phyloP scores from a whole-genome alignment of 139 green algal genomes.

The Coelastrella sp. region DNA sequence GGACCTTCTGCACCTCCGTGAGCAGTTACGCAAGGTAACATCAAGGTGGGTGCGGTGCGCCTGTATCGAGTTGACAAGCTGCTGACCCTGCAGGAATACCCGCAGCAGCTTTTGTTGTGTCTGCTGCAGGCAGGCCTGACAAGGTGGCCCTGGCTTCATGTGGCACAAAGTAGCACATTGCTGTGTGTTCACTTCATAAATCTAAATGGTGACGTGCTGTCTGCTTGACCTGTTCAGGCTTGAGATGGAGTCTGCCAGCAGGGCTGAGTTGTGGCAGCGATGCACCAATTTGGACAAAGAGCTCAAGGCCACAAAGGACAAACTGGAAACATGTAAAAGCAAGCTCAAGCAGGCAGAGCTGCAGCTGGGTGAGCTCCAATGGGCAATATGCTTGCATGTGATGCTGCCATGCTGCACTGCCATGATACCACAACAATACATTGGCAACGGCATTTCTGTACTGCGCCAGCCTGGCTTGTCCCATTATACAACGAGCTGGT shows the following conservation, averaged over 20 bases:
- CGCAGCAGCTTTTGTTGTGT: too few relatives aligned
- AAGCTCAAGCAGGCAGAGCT: conserved; percentile 4
- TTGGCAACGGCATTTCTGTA: not conserved
- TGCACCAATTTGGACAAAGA: conserved; percentile 17
- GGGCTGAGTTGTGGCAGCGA: conserved; percentile 34
- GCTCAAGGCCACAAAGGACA: not conserved
- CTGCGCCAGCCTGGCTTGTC: too few relatives aligned
- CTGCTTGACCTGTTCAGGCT: not conserved
- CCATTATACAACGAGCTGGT: too few relatives aligned
- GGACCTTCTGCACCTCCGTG: not conserved
- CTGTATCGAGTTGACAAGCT: too few relatives aligned
- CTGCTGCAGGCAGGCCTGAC: too few relatives aligned
- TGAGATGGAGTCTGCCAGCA: conserved; percentile 15
- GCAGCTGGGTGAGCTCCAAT: conserved; percentile 6
- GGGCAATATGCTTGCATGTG: not conserved
- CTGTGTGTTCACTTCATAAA: too few relatives aligned
- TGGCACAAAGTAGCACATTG: too few relatives aligned
- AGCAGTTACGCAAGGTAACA: conserved; percentile 8
- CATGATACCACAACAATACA: too few relatives aligned
- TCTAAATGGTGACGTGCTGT: too few relatives aligned
- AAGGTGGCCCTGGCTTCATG: too few relatives aligned
- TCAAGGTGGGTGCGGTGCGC: not conserved
- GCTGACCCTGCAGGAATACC: too few relatives aligned
- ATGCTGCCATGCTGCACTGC: not conserved
- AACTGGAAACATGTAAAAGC: not conserved